These are phyloP conservation scores for Galeopsis tetrahit DNA, from an alignment of 257 asterid genomes.

Conservation along the genomic window DNA sequence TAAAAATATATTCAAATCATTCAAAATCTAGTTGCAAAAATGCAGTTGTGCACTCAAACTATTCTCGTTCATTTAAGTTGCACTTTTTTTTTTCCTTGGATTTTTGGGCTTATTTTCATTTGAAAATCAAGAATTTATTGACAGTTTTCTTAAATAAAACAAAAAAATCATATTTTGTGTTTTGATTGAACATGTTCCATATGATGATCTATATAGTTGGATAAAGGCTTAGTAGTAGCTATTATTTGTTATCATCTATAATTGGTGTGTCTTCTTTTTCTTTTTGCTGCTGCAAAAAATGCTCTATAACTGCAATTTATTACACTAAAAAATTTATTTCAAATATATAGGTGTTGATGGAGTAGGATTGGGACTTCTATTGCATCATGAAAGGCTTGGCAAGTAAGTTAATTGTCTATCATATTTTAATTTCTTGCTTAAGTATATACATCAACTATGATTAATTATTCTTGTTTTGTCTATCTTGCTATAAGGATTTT, in stretches of 20 bases:
- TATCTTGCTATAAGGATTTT: conserved; percentile 53
- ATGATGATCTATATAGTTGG: not conserved
- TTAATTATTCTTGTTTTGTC: conserved; percentile 6
- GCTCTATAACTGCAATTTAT: not conserved
- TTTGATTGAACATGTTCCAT: not conserved
- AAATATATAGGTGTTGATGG: conserved; percentile 64
- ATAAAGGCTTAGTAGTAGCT: not conserved
- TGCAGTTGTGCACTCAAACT: no score
- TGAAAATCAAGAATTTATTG: not conserved
- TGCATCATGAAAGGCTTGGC: conserved; percentile 63
- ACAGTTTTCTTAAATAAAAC: not conserved
- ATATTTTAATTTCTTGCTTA: not conserved
- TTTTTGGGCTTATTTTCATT: no score
- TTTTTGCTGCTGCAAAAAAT: not conserved
- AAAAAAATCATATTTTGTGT: not conserved
- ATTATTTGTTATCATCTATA: not conserved
- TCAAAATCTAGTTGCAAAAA: no score
- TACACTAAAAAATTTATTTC: not conserved
- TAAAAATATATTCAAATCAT: no score
- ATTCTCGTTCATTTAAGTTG: no score
- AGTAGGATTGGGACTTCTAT: conserved; percentile 67
- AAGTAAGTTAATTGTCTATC: no score
- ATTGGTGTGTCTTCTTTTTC: no score
- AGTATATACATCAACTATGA: not conserved
- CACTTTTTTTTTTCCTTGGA: no score